Base-by-base conservation (phyloP, 345 rosid species). In the Eucalyptus cloeziana region DNA sequence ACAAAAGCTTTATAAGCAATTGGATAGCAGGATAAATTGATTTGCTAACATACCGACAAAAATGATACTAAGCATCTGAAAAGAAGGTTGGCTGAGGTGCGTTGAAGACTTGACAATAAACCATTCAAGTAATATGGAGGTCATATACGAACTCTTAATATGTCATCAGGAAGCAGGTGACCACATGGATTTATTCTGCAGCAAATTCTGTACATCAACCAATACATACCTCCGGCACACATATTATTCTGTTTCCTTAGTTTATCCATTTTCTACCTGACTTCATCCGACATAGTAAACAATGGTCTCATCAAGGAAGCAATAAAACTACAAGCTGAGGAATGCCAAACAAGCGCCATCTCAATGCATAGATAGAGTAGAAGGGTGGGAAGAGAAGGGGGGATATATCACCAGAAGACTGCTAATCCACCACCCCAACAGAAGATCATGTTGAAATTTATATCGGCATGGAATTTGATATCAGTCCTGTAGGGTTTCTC, bases 401-500 rank as follows among this genome's bases (percentile, higher is more conserved):
- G 64, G 25, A 37, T 88, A 85, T 21, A 89, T 89, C 94, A 96
- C 99, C 95, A 94, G 93, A 92, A 98, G 91, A 89, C 98, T 69
- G 99, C 94, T 91, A 98, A 88, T 90, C 99, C 99, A 76, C 99
- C 99, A 25, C 95, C 99, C 99, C 99, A 96, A 89, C 97, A 97
- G 60, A 97, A 95, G 90, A 98, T 94, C 99, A 97, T 97, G 93
- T 98, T 98, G 86, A 96, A 93, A 91, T 97, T 97, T 98, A 98
- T 96, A 92, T 98, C 98, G 17, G 98, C 98, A 92, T 97, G 99
- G 91, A 97, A 98, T 90, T 96, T 98, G 88, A 98, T 95, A 89
- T 97, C 98, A 11, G 99, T 94, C 92, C 90, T 86, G 86, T 98
- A 98, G 43, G 97, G 98, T 89, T 98, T 91, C 90, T 90, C 89